Conservation (phyloP, 306 rosid genomes). For the Inga laurina region DNA sequence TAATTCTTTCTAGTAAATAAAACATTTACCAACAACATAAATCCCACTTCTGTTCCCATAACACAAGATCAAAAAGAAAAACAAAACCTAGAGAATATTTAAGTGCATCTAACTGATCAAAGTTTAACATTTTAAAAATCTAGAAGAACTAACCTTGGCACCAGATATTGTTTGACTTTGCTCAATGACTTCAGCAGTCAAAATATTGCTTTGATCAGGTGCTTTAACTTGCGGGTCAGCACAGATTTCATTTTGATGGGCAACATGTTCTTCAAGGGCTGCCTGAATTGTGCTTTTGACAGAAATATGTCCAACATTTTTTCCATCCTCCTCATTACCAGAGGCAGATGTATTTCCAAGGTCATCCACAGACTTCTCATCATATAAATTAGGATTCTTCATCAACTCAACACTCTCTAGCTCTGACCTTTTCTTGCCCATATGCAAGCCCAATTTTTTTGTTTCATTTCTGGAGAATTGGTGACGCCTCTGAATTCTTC, state of each 20-base stretch:
- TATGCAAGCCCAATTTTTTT: constrained; percentile 26
- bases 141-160: constrained; percentile 47
- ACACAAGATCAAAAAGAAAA: neutral
- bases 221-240: constrained; percentile 37
- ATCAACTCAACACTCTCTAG: constrained; percentile 29
- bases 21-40: neutral
- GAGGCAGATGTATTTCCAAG: constrained; percentile 34
- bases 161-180: constrained; percentile 42
- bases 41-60: neutral
- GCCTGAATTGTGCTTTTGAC: constrained; percentile 44
- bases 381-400: constrained; percentile 26
- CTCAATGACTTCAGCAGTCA: constrained; percentile 36
- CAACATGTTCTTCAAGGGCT: constrained; percentile 21
- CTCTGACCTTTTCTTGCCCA: constrained; percentile 32
- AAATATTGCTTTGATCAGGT: constrained; percentile 34
- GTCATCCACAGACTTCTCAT: constrained; percentile 39
- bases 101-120: neutral
- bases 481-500: constrained; percentile 37
- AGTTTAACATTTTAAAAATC: neutral
- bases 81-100: neutral
- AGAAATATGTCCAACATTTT: constrained; percentile 30
- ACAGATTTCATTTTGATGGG: constrained; percentile 31
- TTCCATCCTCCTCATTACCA: constrained; percentile 37
- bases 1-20: neutral
- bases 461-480: constrained; percentile 38